phyloP scores from a whole-genome alignment of 768 basidiomycete genomes.

The Cantharellus anzutake region DNA sequence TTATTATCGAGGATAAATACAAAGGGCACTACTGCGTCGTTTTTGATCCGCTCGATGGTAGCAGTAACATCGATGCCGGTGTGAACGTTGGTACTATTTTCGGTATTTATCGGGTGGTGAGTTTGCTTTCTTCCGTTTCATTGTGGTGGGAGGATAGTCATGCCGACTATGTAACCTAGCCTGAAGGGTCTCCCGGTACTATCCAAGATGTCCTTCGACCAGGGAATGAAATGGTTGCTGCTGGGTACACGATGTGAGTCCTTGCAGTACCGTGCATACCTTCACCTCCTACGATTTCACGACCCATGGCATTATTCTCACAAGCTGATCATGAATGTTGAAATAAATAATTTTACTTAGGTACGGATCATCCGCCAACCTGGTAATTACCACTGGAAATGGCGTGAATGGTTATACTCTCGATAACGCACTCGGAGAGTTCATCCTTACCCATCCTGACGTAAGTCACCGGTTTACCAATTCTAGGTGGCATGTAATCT shows the following conservation, averaged over 20 bases:
- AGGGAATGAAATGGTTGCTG: conserved; percentile 92
- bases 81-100: conserved; percentile 83
- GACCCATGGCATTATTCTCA: no score
- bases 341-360: conserved; percentile 15
- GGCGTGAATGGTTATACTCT: conserved; percentile 98
- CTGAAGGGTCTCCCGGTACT: conserved; percentile 56
- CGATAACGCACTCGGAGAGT: conserved; percentile 88
- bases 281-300: background rate
- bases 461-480: conserved; percentile 23
- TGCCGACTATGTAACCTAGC: conserved; percentile 7
- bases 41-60: conserved; percentile 93
- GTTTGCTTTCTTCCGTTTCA: conserved; percentile 17
- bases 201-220: conserved; percentile 81
- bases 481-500: background rate
- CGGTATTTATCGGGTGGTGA: conserved; percentile 80
- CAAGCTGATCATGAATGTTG: background rate
- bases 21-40: conserved; percentile 89
- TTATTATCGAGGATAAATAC: conserved; percentile 66
- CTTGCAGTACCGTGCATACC: conserved; percentile 3
- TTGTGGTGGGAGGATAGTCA: background rate
- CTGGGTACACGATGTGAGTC: conserved; percentile 86
- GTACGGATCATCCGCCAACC: conserved; percentile 91
- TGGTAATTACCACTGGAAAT: conserved; percentile 84
- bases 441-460: conserved; percentile 73
- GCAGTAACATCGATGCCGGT: conserved; percentile 95